Evolutionary conservation across 2,329 filamentous ascomycete species (phyloP), one percentile per base, ranked within the genome.

Genomic region (Albifimbria verrucaria): DNA sequence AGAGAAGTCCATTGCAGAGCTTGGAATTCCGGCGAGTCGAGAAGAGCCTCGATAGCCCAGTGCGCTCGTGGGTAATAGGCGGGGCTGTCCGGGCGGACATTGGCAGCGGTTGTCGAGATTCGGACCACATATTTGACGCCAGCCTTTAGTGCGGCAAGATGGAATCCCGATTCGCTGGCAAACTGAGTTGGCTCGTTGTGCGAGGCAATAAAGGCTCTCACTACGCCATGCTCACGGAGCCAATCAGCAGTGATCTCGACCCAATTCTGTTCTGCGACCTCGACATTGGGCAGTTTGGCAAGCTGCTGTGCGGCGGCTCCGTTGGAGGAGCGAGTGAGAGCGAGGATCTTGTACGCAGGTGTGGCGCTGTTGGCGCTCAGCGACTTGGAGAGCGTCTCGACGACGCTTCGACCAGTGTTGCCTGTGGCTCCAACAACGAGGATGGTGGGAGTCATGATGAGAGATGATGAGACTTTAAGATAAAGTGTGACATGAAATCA

Each of bases 161-260:
- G 43, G 22, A 46, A 46, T 22, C 18, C 24, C 21, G 43, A 46
- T 23, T 46, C 43, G 3, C 24, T 21, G 21, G 43, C n/a, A 23
- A 46, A 46, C 43, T 46, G 43, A 23, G n/a, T 3, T 15, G 43
- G 43, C 7, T 22, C 7, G 21, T 22, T 24, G 21, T 21, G 43
- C 12, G 43, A 23, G 4, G 43, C 43, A 46, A 46, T 23, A 23
- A 46, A 46, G 21, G 43, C 43, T 46, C 43, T 21, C 43, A 21
- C 43, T 23, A 46, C 9, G 21, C 18, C n/a, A 46, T 46, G 43
- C 10, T 46, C 6, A 3, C 43, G 43, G 43, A 46, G 43, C 43
- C 43, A 46, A 21, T 46, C 43, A 23, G 43, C 43, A 15, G 18
- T 46, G 43, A 46, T 46, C 43, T 46, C 43, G 21, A 46, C 43